Conservation (phyloP, 768 basidiomycete genomes). For the Tephrocybe sp. region DNA sequence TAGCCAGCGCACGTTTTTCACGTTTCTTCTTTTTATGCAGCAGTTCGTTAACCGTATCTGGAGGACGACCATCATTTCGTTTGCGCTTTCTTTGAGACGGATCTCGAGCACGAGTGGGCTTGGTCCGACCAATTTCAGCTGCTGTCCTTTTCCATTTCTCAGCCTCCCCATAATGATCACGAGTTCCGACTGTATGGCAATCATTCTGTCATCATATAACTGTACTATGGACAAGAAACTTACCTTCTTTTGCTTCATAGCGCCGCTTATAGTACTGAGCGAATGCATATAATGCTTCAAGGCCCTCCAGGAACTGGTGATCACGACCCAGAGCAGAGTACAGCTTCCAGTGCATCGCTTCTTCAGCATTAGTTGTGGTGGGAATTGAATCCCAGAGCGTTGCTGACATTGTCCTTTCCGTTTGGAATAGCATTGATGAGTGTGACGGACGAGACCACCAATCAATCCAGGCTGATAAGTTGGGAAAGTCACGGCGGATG, state of each 20-base stretch:
- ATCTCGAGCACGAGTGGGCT: constrained; percentile 14
- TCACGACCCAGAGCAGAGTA: constrained; percentile 24
- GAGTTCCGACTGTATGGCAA: constrained; percentile 21
- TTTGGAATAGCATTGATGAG: constrained; percentile 28
- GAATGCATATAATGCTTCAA: constrained; percentile 6
- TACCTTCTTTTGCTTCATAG: too few relatives aligned
- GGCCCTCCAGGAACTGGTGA: constrained; percentile 5
- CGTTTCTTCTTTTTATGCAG: too few relatives aligned
- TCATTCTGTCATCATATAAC: too few relatives aligned
- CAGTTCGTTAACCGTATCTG: background rate
- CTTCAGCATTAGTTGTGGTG: constrained; percentile 32
- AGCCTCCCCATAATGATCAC: constrained; percentile 21
- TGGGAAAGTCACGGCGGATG: constrained; percentile 22
- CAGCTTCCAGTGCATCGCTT: constrained; percentile 33
- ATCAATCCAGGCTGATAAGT: constrained; percentile 22
- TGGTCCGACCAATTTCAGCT: constrained; percentile 19
- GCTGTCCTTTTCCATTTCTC: constrained; percentile 25
- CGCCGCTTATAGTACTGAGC: constrained; percentile 21
- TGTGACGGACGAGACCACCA: constrained; percentile 31
- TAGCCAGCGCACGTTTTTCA: background rate
- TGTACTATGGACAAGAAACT: too few relatives aligned
- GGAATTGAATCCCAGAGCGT: constrained; percentile 31
- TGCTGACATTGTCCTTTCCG: constrained; percentile 26
- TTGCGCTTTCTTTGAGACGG: constrained; percentile 12
- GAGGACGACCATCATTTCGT: constrained; percentile 24